Evolutionary conservation across 257 asterid genomes (phyloP), one percentile per base, ranked within the genome.

Genomic region (Misopates orontium): DNA sequence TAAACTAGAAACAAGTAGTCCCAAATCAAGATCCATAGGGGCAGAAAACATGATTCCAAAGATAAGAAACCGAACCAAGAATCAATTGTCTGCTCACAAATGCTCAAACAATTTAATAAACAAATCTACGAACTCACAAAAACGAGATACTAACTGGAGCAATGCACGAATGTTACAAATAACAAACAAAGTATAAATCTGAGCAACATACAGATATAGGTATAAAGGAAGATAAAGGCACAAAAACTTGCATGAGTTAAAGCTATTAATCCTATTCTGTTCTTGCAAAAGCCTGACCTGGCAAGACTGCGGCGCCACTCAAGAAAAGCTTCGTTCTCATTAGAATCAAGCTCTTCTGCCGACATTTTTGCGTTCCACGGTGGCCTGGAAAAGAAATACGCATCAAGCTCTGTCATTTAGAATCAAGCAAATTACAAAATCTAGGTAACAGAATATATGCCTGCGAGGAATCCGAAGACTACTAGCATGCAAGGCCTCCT

Each of bases 261-360:
- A 64, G 18, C 21, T 63, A 45, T 67, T 4, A 20, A 44, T 48
- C 59, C 49, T 53, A 40, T 54, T 41, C 44, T 25, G 39, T 24
- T 24, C 51, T 65, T 21, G 47, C 17, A 62, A 24, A 7, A 18
- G 44, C 62, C 89, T 75, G 56, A 93, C 99, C 91, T 85, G 62
- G 91, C 99, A 82, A 94, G 96, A 71, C 45, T 86, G 66, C 97
- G 95, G 36, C 99, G 96, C 97, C 97, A 94, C 77, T 81, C 87
- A 40, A 90, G 83, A 71, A 94, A 94, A 60, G 97, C 89, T 75
- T 77, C 77, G 39, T 77, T 79, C 64, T 94, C 99, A 57, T 79
- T 94, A 64, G 79, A 77, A 70, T 94, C 97, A 68, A 94, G 96
- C 88, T 88, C 96, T 81, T 90, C 99, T 8, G 82, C 87, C 5